Percentiles rank a stretch among this genome's conserved stretches.
Evolutionary conservation across 768 basidiomycete species (phyloP).

Genomic region (Boletellus ananiceps): DNA sequence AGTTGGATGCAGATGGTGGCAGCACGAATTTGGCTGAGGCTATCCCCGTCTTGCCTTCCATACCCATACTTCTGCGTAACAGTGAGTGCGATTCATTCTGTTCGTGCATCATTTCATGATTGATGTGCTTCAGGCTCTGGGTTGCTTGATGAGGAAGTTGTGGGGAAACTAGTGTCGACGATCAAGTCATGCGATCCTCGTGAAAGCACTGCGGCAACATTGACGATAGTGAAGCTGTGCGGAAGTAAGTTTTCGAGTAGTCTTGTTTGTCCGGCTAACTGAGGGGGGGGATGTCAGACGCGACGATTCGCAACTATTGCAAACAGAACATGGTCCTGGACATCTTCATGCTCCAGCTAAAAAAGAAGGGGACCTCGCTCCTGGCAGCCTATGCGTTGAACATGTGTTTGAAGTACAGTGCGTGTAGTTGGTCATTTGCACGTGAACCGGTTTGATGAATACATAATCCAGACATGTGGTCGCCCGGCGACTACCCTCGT

Average conservation of each 20-base stretch:
- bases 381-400: slow-evolving; percentile 19
- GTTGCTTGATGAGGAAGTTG: background rate
- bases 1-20: slow-evolving; percentile 1
- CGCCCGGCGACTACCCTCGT: slow-evolving; percentile 1
- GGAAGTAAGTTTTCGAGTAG: background rate
- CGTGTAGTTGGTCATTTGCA: background rate
- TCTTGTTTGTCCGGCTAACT: background rate
- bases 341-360: slow-evolving; percentile 13
- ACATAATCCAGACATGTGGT: slow-evolving; percentile 7
- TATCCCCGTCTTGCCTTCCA: background rate
- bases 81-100: background rate
- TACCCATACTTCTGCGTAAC: background rate
- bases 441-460: background rate
- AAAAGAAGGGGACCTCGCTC: slow-evolving; percentile 7
- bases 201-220: slow-evolving; percentile 3
- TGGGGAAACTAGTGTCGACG: background rate
- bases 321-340: background rate
- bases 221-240: slow-evolving; percentile 10
- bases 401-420: slow-evolving; percentile 13
- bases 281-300: background rate
- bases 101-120: background rate
- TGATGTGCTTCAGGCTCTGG: background rate
- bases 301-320: background rate
- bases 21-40: background rate
- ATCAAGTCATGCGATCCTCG: background rate